Base-by-base conservation (phyloP, 2,329 filamentous ascomycete genomes). In the Escovopsis sp. region DNA sequence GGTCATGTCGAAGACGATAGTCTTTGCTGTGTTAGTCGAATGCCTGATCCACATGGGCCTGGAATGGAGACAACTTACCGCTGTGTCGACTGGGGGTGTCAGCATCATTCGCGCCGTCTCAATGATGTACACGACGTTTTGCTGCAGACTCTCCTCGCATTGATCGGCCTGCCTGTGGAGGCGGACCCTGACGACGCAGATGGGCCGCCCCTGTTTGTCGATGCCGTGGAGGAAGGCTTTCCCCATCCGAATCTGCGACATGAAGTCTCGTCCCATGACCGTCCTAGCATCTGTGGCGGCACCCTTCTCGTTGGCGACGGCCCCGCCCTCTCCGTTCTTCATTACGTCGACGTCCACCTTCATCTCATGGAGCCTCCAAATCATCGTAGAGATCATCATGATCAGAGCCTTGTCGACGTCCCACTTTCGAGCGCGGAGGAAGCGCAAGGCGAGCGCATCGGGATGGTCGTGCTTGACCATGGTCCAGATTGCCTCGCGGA, bases 381-480 rank as follows among this genome's bases (percentile, higher is more conserved):
- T 82, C 75, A 96, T 85, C 1, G 91, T 94, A 3, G 86, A 86
- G 36, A 98, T 74, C 60, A 95, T 67, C 91, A 98, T 98, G 50
- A 94, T 74, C 26, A 96, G 70, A 4, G 91, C 91, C 58, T 86
- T 87, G 41, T 94, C 82, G 15, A 94, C 79, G 56, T 98, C 86
- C 91, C 91, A 98, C 63, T 94, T 94, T 38, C 87, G 73, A n/a
- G 87, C 87, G 41, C 87, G 73, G 44, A 94, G 67, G 61, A 94
- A 94, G 36, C 87, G 78, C 44, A 94, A 65, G 12, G 89, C 65
- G 15, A 93, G 67, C 3, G 81, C 82, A 63, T 98, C 91, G 0
- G 91, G 91, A 57, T 96, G 78, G 56, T 98, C 91, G 54, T 91
- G 82, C 67, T 96, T 98, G 45, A 89, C 76, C 86, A 95, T 94